Evolutionary conservation across 371 early-diverging fungal genomes (phyloP).

Genomic region (Apophysomyces sp.): DNA sequence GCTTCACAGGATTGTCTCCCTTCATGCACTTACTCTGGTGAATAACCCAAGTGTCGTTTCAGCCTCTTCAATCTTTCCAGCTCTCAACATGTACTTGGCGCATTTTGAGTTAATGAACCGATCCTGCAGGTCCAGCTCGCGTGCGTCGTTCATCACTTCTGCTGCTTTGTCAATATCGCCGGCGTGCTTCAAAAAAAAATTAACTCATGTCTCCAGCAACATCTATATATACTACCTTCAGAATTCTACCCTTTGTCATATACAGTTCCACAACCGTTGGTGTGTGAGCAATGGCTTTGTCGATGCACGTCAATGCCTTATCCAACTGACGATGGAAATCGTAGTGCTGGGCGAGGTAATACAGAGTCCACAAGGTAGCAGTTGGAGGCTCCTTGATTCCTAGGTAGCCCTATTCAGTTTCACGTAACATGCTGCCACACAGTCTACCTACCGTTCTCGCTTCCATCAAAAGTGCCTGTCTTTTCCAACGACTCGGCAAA

Average conservation of each 20-base stretch:
- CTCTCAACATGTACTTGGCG: constrained; percentile 92
- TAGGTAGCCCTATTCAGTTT: neutral
- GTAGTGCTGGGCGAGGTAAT: constrained; percentile 88
- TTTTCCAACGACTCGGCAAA: constrained; percentile 59
- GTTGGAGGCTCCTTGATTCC: constrained; percentile 73
- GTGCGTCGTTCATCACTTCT: constrained; percentile 78
- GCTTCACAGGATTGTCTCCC: neutral
- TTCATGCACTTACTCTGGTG: constrained; percentile 47
- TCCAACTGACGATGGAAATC: constrained; percentile 67
- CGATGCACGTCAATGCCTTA: constrained; percentile 73
- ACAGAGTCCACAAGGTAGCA: constrained; percentile 83
- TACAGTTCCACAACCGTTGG: constrained; percentile 89
- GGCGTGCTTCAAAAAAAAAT: constrained; percentile 55
- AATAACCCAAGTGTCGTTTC: constrained; percentile 83
- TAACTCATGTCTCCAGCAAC: neutral
- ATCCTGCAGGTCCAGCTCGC: constrained; percentile 92
- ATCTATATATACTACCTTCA: constrained; percentile 57
- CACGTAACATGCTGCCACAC: neutral
- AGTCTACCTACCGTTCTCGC: constrained; percentile 10
- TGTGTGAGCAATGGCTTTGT: constrained; percentile 82
- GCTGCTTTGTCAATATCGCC: constrained; percentile 74
- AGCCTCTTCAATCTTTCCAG: constrained; percentile 77
- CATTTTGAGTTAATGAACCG: constrained; percentile 95
- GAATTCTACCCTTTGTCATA: constrained; percentile 92
- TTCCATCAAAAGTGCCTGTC: constrained; percentile 41